A percentile compares a stretch with the other conserved stretches of the same genome.
phyloP scores from a whole-genome alignment of 2,329 filamentous ascomycete genomes.

The Trichoderma guizhouense region DNA sequence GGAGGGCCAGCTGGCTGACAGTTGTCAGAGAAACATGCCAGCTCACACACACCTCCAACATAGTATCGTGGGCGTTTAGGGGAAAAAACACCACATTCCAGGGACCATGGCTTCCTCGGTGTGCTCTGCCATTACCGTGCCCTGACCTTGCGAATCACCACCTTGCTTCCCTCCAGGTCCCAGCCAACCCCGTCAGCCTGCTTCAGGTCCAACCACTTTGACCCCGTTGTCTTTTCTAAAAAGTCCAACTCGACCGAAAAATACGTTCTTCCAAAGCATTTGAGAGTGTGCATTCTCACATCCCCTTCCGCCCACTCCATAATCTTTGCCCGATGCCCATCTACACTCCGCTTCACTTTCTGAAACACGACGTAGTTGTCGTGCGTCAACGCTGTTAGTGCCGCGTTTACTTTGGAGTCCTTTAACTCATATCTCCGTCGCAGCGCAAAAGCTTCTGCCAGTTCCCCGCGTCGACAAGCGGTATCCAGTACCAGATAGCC shows the following conservation, averaged over 20 bases:
- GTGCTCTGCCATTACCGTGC: slow-evolving; percentile 31
- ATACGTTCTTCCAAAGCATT: slow-evolving; percentile 83
- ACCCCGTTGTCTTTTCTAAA: slow-evolving; percentile 65
- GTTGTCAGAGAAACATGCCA: neutral
- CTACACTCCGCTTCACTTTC: slow-evolving; percentile 65
- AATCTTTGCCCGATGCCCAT: slow-evolving; percentile 74
- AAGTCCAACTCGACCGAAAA: slow-evolving; percentile 65
- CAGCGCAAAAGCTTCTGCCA: slow-evolving; percentile 69
- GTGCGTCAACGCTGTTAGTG: slow-evolving; percentile 67
- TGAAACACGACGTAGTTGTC: slow-evolving; percentile 83
- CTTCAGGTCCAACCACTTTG: slow-evolving; percentile 69
- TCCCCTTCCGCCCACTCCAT: slow-evolving; percentile 77
- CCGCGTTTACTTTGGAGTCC: slow-evolving; percentile 65
- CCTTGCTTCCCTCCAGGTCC: slow-evolving; percentile 68
- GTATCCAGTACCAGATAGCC: slow-evolving; percentile 83
- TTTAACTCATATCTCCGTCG: slow-evolving; percentile 58
- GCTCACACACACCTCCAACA: neutral
- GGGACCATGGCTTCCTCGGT: neutral
- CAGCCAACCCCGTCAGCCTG: slow-evolving; percentile 75
- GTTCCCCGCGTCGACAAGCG: slow-evolving; percentile 75
- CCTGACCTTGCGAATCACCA: slow-evolving; percentile 67
- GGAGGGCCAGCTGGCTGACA: neutral
- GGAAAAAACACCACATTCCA: neutral
- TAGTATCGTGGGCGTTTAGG: neutral
- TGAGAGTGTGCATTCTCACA: slow-evolving; percentile 74